Evolutionary conservation across 2,329 filamentous ascomycete species (phyloP).

Genomic region (Chaetothyriales sp.): DNA sequence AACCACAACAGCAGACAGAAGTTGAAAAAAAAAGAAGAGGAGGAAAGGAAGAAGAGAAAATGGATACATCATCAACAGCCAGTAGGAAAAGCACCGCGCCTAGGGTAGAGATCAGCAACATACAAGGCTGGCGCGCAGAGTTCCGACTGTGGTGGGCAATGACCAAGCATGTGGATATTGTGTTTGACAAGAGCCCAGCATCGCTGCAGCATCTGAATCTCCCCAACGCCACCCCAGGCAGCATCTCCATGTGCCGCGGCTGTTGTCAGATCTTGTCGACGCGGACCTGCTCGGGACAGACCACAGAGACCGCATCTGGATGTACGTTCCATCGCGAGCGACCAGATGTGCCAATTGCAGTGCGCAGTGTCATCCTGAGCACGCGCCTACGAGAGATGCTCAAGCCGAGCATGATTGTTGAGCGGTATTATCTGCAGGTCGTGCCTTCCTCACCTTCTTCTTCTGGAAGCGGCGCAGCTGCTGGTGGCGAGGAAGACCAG

Average conservation of each 20-base stretch:
- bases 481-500: background rate
- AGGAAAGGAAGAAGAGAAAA: background rate
- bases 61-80: background rate
- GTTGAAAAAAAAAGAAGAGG: background rate
- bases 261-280: background rate
- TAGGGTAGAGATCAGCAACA: background rate
- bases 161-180: background rate
- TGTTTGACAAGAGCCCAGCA: background rate
- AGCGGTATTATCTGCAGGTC: background rate
- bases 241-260: background rate
- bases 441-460: background rate
- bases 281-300: background rate
- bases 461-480: too few species aligned
- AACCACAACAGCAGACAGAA: background rate
- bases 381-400: background rate
- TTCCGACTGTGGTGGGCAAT: background rate
- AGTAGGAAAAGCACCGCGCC: background rate
- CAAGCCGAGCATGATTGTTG: background rate
- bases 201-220: background rate
- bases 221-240: background rate
- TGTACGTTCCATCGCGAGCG: background rate
- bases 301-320: background rate
- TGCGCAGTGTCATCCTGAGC: background rate
- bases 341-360: background rate
- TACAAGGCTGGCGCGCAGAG: background rate